Conservation (phyloP, 2,329 filamentous ascomycete genomes). For the Trichoderma cornu-damae region DNA sequence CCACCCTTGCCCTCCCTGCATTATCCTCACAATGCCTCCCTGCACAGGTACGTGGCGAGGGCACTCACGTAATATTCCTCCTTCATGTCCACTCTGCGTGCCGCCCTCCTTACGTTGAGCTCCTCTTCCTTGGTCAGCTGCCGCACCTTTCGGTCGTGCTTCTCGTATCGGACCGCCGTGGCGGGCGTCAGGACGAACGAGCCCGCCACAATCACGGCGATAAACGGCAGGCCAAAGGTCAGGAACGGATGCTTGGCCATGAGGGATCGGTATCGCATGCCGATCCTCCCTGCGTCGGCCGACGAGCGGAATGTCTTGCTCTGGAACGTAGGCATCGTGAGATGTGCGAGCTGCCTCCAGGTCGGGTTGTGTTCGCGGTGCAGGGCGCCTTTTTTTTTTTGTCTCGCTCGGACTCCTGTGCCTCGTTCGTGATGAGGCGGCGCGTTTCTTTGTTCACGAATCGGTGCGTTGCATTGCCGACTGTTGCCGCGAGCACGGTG, state of each 20-base stretch:
- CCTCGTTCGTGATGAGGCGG: background rate
- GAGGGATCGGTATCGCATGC: constrained; percentile 67
- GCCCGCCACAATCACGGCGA: constrained; percentile 81
- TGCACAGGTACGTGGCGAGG: background rate
- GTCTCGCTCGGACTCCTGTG: too few species aligned
- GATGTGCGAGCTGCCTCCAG: background rate
- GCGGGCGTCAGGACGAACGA: constrained; percentile 94
- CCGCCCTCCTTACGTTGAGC: constrained; percentile 68
- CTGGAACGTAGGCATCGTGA: constrained; percentile 50
- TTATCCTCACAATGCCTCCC: background rate
- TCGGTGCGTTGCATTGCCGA: background rate
- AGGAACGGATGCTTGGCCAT: constrained; percentile 80
- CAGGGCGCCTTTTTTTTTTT: too few species aligned
- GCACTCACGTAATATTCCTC: constrained; percentile 85
- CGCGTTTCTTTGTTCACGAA: background rate
- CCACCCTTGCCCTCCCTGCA: background rate
- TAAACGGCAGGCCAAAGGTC: constrained; percentile 90
- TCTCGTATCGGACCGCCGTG: constrained; percentile 88
- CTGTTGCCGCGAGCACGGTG: background rate
- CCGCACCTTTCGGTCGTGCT: constrained; percentile 82
- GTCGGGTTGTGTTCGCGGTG: too few species aligned
- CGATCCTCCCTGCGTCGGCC: constrained; percentile 62
- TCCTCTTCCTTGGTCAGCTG: constrained; percentile 83
- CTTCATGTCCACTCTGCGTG: constrained; percentile 69
- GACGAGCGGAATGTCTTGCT: constrained; percentile 66